Evolutionary conservation across 2,329 filamentous ascomycete species (phyloP), one percentile per base, ranked within the genome.

Genomic region (Aureobasidium pullulans): DNA sequence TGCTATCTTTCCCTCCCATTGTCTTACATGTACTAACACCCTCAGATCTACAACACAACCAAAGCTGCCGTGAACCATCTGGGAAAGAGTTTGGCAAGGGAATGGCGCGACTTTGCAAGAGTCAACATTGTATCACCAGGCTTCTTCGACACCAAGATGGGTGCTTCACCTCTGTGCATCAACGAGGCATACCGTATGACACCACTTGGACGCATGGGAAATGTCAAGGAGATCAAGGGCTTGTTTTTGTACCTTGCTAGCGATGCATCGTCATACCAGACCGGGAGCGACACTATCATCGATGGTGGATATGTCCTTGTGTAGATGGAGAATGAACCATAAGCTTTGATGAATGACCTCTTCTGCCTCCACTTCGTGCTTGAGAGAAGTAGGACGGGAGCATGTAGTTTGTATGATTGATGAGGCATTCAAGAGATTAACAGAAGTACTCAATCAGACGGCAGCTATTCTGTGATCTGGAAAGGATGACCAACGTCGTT

Each of bases 11-110:
- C 59, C 50, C 4, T 42, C 42, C 3, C 2, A 11, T 10, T 16
- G 23, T 10, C 5, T 31, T 3, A 11, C 19, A 31, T 31, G 1
- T 13, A 6, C 36, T 42, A 8, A 53, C 13, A 13, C 10, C 8
- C 6, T 5, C 46, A 70, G 68, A 69, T 80, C 9, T 84, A 84
- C 68, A 84, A 84, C 62, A 76, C 75, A 6, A 79, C 76, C 29
- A 84, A 84, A 66, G 81, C 81, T 0, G 81, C 76, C 29, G 75
- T 83, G n/a, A 80, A 77, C 2, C 81, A 84, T 58, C 75, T 84
- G 34, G 79, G 79, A 52, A 82, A 82, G 67, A 79, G 74, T 1
- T 71, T 84, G 36, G 80, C 81, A 0, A 71, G 78, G 6, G 81
- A 84, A 63, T 84, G 81, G 81, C 70, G 78, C 9, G 78, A 81